Percentiles rank a stretch among this genome's conserved stretches.
phyloP scores from a whole-genome alignment of 192 early-diverging fungal species.

The Physocladia obscura region DNA sequence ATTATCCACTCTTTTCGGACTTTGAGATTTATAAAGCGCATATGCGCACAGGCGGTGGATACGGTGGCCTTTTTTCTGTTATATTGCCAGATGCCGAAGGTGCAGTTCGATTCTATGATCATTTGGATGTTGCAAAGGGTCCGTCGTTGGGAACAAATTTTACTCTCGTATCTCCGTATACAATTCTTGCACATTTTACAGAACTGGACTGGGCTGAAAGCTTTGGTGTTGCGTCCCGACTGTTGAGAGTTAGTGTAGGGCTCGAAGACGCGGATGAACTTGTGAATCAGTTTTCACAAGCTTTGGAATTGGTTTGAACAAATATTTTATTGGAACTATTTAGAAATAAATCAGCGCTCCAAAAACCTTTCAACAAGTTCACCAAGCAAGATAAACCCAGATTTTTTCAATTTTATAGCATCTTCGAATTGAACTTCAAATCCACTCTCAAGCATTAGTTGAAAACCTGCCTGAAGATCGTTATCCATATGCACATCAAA shows the following conservation, averaged over 20 bases:
- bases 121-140: conserved; percentile 80
- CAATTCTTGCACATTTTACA: conserved; percentile 89
- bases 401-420: no score
- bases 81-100: conserved; percentile 60
- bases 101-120: conserved; percentile 75
- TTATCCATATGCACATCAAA: no score
- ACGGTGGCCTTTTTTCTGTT: conserved; percentile 86
- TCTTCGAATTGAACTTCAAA: no score
- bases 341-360: no score
- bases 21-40: conserved; percentile 67
- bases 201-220: conserved; percentile 91
- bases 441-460: no score
- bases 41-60: conserved; percentile 60
- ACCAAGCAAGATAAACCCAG: no score
- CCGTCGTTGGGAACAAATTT: conserved; percentile 97
- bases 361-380: no score
- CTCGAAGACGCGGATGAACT: conserved; percentile 74
- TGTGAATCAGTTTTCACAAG: conserved; percentile 68
- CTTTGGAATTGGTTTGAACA: conserved; percentile 55
- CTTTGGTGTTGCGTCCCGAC: conserved; percentile 71
- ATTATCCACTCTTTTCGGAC: conserved; percentile 83
- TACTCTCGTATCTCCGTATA: conserved; percentile 90
- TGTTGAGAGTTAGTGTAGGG: conserved; percentile 88
- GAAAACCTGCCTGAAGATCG: no score
- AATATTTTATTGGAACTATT: no score